Percentiles rank a stretch among this genome's conserved stretches.
Conservation (phyloP, 257 asterid genomes). For the Datura wrightii region DNA sequence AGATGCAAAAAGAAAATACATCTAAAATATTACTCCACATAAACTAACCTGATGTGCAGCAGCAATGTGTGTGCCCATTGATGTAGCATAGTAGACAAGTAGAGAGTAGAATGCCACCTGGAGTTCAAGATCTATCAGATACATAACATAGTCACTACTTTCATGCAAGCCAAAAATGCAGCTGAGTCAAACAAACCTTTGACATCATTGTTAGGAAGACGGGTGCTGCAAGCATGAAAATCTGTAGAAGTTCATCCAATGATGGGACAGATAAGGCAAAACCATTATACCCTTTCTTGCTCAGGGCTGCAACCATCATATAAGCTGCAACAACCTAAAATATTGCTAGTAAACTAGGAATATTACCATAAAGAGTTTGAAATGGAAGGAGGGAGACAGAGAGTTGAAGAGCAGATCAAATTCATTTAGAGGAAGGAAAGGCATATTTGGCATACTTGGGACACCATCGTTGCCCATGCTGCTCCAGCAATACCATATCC, state of each 20-base stretch:
- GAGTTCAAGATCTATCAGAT: slow-evolving; percentile 38
- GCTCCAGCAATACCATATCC: slow-evolving; percentile 98
- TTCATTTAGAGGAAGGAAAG: slow-evolving; percentile 24
- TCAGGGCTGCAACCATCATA: slow-evolving; percentile 87
- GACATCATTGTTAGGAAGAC: slow-evolving; percentile 92
- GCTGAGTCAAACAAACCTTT: slow-evolving; percentile 60
- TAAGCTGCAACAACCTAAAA: slow-evolving; percentile 90
- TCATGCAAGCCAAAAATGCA: slow-evolving; percentile 25
- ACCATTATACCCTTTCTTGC: slow-evolving; percentile 81
- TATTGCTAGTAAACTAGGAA: neutral
- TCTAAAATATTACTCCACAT: slow-evolving; percentile 31
- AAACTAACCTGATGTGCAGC: slow-evolving; percentile 92
- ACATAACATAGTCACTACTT: slow-evolving; percentile 30
- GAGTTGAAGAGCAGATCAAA: slow-evolving; percentile 29
- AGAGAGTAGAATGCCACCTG: slow-evolving; percentile 88
- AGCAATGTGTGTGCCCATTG: slow-evolving; percentile 75
- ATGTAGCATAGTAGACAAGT: slow-evolving; percentile 87
- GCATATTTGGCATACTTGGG: slow-evolving; percentile 63
- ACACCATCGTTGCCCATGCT: slow-evolving; percentile 99
- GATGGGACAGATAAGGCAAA: slow-evolving; percentile 84
- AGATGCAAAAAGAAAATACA: slow-evolving; percentile 27
- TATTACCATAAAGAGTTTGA: slow-evolving; percentile 19
- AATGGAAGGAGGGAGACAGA: slow-evolving; percentile 10
- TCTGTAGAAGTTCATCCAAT: slow-evolving; percentile 63
- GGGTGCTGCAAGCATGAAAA: slow-evolving; percentile 90